Conservation (phyloP, 768 basidiomycete species). For the Cystobasidium ongulense region DNA sequence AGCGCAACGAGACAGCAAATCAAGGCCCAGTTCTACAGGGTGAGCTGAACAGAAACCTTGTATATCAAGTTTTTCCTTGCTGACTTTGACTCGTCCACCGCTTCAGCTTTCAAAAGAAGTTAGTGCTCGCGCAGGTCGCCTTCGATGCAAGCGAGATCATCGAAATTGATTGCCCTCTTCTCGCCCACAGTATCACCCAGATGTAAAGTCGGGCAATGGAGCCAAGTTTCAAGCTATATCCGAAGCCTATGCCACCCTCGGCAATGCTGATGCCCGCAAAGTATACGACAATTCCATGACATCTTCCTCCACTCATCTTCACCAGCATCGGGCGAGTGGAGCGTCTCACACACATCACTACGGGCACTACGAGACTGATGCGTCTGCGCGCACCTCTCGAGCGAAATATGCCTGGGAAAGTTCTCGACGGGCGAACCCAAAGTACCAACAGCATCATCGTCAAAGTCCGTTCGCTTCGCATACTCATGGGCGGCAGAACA, state of each 20-base stretch:
- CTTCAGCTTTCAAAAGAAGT: conserved; percentile 30
- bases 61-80: neutral
- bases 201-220: conserved; percentile 25
- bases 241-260: conserved; percentile 29
- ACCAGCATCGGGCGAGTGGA: neutral
- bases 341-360: neutral
- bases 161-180: neutral
- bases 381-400: neutral
- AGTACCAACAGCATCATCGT: conserved; percentile 1
- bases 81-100: neutral
- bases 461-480: neutral
- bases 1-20: conserved; percentile 22
- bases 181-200: conserved; percentile 20
- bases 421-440: conserved; percentile 13
- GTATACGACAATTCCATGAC: conserved; percentile 9
- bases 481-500: neutral
- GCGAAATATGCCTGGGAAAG: conserved; percentile 30
- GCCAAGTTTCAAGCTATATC: conserved; percentile 18
- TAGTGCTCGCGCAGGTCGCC: neutral
- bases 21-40: conserved; percentile 30
- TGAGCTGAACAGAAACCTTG: neutral
- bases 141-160: neutral
- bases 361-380: neutral
- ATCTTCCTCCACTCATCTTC: neutral
- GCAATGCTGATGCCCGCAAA: conserved; percentile 22